Conservation (phyloP, 371 early-diverging fungal species). For the Zancudomyces culisetae region DNA sequence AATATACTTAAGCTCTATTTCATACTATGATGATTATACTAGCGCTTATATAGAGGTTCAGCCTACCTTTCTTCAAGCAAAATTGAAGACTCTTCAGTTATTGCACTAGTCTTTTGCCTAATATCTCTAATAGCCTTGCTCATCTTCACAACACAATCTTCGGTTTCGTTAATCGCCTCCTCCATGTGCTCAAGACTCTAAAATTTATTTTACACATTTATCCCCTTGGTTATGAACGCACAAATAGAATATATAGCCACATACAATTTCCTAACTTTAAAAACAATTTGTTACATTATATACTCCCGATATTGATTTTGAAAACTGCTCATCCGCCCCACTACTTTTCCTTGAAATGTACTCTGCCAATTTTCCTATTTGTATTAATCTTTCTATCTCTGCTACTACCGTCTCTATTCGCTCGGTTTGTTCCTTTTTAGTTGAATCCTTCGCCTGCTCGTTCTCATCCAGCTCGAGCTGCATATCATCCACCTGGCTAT, state of each 20-base stretch:
- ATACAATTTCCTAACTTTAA: not conserved
- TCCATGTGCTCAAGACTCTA: not conserved
- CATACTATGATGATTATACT: no score
- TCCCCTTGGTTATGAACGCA: not conserved
- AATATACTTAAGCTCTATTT: no score
- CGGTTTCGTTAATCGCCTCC: not conserved
- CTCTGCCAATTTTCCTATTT: not conserved
- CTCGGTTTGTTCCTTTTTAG: no score
- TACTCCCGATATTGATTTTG: not conserved
- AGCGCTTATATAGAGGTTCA: no score
- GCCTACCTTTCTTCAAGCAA: not conserved
- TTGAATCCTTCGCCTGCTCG: not conserved
- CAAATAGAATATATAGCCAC: not conserved
- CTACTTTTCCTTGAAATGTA: not conserved
- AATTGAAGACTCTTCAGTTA: not conserved
- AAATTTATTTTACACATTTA: not conserved
- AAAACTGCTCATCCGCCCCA: not conserved
- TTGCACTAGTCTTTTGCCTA: not conserved
- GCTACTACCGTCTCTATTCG: not conserved
- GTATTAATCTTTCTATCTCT: not conserved
- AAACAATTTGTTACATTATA: no score
- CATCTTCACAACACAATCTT: not conserved
- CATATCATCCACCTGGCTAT: not conserved
- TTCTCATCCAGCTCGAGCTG: not conserved
- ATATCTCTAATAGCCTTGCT: not conserved